Conservation (phyloP, 805 yeast species). For the Kluyveromyces starmeri region DNA sequence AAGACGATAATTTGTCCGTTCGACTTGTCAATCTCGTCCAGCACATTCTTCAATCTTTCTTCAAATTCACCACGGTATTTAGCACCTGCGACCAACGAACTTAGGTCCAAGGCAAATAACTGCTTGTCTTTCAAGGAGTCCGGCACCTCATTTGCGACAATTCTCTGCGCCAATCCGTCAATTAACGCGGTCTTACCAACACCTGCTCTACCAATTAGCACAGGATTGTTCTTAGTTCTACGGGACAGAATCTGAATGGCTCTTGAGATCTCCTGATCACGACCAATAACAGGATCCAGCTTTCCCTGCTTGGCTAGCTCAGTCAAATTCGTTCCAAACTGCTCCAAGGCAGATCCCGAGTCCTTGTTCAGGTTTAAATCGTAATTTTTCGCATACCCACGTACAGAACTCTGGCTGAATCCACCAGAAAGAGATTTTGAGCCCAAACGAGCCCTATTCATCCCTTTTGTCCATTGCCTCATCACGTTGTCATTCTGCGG, state of each 20-base stretch:
- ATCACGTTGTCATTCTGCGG: too few relatives aligned
- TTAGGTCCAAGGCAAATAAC: constrained; percentile 77
- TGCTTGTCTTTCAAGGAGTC: constrained; percentile 84
- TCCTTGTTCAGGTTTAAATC: constrained; percentile 24
- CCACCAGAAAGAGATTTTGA: not conserved
- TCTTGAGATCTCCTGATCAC: constrained; percentile 90
- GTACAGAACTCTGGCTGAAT: not conserved
- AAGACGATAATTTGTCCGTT: constrained; percentile 71
- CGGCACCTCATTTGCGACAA: constrained; percentile 86
- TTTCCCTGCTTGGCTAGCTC: constrained; percentile 82
- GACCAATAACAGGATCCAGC: constrained; percentile 92
- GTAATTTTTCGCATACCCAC: constrained; percentile 3
- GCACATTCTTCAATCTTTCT: constrained; percentile 70
- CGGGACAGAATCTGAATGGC: constrained; percentile 89
- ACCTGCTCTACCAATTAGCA: constrained; percentile 92
- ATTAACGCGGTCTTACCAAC: constrained; percentile 96
- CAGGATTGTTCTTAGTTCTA: constrained; percentile 93
- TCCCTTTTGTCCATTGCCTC: too few relatives aligned
- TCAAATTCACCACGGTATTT: constrained; percentile 96
- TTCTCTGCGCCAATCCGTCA: constrained; percentile 94
- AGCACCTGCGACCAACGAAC: constrained; percentile 87
- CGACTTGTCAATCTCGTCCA: constrained; percentile 75
- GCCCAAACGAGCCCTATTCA: not conserved
- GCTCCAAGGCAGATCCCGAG: constrained; percentile 70
- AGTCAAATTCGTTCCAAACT: constrained; percentile 80